Conservation (phyloP, 768 basidiomycete species). For the Tephrocybe sp. region DNA sequence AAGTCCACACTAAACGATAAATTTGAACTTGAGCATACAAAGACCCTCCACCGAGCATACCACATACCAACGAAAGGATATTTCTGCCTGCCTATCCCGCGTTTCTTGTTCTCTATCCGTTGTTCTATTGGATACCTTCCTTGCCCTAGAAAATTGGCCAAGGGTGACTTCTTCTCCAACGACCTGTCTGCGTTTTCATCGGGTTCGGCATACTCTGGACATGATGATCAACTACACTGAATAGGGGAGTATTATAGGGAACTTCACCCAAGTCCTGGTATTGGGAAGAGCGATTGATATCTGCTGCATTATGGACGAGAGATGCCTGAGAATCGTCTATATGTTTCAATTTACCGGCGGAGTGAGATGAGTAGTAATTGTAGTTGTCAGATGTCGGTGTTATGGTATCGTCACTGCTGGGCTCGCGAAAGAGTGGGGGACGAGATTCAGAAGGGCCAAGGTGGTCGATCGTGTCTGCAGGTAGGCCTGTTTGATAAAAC, state of each 20-base stretch:
- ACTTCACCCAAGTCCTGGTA: conserved; percentile 60
- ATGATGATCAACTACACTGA: conserved; percentile 1
- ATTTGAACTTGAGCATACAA: conserved; percentile 14
- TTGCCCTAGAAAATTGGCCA: conserved; percentile 41
- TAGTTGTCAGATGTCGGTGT: background rate
- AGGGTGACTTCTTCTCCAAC: conserved; percentile 40
- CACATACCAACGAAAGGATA: conserved; percentile 78
- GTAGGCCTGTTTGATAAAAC: background rate
- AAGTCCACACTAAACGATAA: conserved; percentile 53
- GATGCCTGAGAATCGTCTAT: conserved; percentile 32
- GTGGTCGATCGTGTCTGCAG: background rate
- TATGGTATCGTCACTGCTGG: conserved; percentile 4
- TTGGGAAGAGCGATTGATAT: conserved; percentile 33
- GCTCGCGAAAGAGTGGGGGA: conserved; percentile 13
- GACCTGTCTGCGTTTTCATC: conserved; percentile 24
- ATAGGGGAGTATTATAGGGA: background rate
- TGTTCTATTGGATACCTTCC: conserved; percentile 70
- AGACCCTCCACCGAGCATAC: conserved; percentile 11
- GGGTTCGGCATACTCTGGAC: conserved; percentile 69
- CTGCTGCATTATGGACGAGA: conserved; percentile 49
- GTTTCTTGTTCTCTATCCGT: conserved; percentile 84
- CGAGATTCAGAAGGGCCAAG: conserved; percentile 4
- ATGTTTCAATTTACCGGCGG: conserved; percentile 11
- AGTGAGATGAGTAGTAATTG: conserved; percentile 1
- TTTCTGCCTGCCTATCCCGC: conserved; percentile 80